phyloP scores from a whole-genome alignment of 176 grass and related monocot species.

The Oryza brachyantha region DNA sequence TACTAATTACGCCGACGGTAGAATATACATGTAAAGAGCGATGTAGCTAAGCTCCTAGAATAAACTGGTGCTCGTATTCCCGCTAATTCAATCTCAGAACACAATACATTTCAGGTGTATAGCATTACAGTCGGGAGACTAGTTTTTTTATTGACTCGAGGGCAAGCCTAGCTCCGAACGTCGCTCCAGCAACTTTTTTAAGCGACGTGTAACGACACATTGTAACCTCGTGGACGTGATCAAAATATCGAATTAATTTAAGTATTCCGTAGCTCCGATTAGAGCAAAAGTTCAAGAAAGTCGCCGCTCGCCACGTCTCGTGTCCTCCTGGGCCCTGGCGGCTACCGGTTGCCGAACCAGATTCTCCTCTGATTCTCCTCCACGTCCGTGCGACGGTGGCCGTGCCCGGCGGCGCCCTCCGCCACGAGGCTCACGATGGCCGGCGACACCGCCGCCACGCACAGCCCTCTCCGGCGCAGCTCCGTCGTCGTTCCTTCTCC shows the following conservation, averaged over 20 bases:
- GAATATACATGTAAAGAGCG: too few relatives aligned
- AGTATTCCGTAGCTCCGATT: not conserved
- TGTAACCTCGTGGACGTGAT: not conserved
- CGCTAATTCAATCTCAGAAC: too few relatives aligned
- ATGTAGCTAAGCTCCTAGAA: too few relatives aligned
- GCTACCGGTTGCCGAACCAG: constrained; percentile 22
- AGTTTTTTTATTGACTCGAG: too few relatives aligned
- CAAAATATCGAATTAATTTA: not conserved
- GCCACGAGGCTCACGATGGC: constrained; percentile 24
- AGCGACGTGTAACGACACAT: too few relatives aligned
- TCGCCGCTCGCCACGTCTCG: not conserved
- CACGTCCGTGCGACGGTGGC: not conserved
- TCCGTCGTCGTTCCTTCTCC: not conserved
- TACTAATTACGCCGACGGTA: too few relatives aligned
- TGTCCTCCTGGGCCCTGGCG: not conserved
- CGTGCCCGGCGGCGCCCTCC: not conserved
- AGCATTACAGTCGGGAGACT: too few relatives aligned
- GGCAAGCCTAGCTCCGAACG: not conserved
- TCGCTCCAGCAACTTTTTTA: not conserved
- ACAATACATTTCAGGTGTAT: too few relatives aligned
- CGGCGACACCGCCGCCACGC: constrained; percentile 41
- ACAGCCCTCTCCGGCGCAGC: constrained; percentile 51
- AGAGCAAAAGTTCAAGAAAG: not conserved
- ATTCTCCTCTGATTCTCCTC: constrained; percentile 1
- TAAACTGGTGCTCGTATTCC: too few relatives aligned